phyloP scores from a whole-genome alignment of 371 early-diverging fungal genomes.

The Zancudomyces culisetae region DNA sequence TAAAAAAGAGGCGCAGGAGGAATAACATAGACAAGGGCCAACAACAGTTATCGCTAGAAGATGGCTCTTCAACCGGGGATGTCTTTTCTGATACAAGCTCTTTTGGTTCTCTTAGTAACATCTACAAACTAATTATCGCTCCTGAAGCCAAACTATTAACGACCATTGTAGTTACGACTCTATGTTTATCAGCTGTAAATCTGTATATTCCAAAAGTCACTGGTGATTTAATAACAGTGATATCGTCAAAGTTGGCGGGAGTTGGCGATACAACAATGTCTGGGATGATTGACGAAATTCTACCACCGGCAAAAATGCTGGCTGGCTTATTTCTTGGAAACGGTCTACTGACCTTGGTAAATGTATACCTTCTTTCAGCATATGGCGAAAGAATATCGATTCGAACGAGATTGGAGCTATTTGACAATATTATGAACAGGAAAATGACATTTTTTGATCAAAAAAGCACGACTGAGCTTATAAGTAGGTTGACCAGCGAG shows the following conservation, averaged over 20 bases:
- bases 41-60: too few species aligned
- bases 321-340: slow-evolving; percentile 34
- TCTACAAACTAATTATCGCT: too few species aligned
- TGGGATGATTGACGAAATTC: slow-evolving; percentile 8
- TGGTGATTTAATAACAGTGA: slow-evolving; percentile 48
- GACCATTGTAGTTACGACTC: slow-evolving; percentile 34
- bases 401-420: slow-evolving; percentile 34
- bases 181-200: slow-evolving; percentile 43
- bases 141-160: slow-evolving; percentile 32
- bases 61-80: too few species aligned
- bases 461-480: slow-evolving; percentile 41
- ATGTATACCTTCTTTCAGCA: slow-evolving; percentile 46
- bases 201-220: slow-evolving; percentile 48
- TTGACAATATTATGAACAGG: slow-evolving; percentile 34
- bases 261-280: slow-evolving; percentile 7
- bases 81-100: too few species aligned
- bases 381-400: slow-evolving; percentile 49
- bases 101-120: too few species aligned
- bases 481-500: slow-evolving; percentile 43
- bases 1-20: too few species aligned
- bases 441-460: slow-evolving; percentile 56
- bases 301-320: slow-evolving; percentile 27
- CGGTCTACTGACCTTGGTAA: slow-evolving; percentile 46
- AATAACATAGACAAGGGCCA: too few species aligned
- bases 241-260: slow-evolving; percentile 24